Base-by-base conservation (phyloP, 768 basidiomycete species). In the Podaxis carcinomalis region DNA sequence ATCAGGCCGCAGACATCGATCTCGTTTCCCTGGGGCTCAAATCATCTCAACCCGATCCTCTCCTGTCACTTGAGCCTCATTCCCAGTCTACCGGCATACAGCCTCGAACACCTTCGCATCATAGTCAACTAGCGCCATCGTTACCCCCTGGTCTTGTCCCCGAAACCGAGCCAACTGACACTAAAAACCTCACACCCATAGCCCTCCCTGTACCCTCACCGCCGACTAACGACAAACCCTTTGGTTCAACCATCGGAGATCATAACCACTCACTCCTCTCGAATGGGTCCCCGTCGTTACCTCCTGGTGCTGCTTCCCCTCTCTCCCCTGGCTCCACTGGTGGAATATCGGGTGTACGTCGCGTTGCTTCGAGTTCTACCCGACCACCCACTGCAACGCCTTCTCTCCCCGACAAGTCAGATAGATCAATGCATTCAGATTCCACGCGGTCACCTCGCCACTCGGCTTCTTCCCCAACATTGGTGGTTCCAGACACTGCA, bases 1-100 rank as follows among this genome's bases (percentile, higher is more conserved):
- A 98, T 73, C 94, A 98, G 74, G 95, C 94, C 25, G 87, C 83
- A 36, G 94, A 98, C 72, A 81, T 98, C 59, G 89, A 96, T 69
- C 77, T 83, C 37, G 70, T 76, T n/a, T 77, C 80, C 21, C 81
- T 95, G 28, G 95, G 93, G 1, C 74, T 96, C 21, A 82, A 78
- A 51, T 68, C 64, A 51, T 70, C 68, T 55, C 74, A 68, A 60
- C 72, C 60, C 47, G 67, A 65, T 60, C 67, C 63, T 57, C 73
- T 56, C 65, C 69, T 64, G 25, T 10, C 39, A 47, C 44, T 35
- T 7, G 70, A 67, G 59, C 67, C 66, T 39, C 57, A 61, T 11
- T 61, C 67, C 10, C 62, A 63, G 63, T 64, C 53, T 62, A 72
- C 47, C 59, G 64, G 62, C 61, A 57, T 62, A 39, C 57, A 56